A percentile compares a stretch with the other conserved stretches of the same genome.
Conservation (phyloP, 192 early-diverging fungal species). For the Jimgerdemannia flammicorona region DNA sequence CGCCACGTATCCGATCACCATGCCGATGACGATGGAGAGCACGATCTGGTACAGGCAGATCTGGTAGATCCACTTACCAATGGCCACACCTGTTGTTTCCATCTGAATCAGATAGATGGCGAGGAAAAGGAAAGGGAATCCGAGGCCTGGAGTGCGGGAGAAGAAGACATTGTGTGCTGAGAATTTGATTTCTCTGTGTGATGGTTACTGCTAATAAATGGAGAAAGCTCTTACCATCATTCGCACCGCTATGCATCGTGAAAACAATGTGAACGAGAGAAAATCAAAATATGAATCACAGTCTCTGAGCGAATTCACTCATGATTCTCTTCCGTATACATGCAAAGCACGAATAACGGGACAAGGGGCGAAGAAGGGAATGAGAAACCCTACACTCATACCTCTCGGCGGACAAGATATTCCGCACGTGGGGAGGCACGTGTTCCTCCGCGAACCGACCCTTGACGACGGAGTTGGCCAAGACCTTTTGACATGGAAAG, state of each 20-base stretch:
- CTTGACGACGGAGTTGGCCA: constrained; percentile 89
- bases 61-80: constrained; percentile 70
- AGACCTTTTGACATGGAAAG: constrained; percentile 22
- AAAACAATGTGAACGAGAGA: not conserved
- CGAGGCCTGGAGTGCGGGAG: constrained; percentile 37
- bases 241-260: constrained; percentile 55
- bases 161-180: not conserved
- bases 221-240: constrained; percentile 57
- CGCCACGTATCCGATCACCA: constrained; percentile 61
- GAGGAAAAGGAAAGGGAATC: constrained; percentile 75
- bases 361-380: not conserved
- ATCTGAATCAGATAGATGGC: constrained; percentile 62
- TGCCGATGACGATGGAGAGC: constrained; percentile 66
- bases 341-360: no score
- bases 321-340: no score
- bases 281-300: not conserved
- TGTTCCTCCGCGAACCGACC: constrained; percentile 88
- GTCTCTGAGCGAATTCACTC: no score
- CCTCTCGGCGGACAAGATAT: constrained; percentile 68
- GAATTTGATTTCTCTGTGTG: not conserved
- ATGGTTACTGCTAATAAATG: not conserved
- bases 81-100: constrained; percentile 44
- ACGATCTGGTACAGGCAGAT: constrained; percentile 74
- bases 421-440: constrained; percentile 65
- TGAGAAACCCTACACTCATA: not conserved